Evolutionary conservation across 225 moss, liverwort and hornwort species (phyloP).

Genomic region (Climacium dendroides): DNA sequence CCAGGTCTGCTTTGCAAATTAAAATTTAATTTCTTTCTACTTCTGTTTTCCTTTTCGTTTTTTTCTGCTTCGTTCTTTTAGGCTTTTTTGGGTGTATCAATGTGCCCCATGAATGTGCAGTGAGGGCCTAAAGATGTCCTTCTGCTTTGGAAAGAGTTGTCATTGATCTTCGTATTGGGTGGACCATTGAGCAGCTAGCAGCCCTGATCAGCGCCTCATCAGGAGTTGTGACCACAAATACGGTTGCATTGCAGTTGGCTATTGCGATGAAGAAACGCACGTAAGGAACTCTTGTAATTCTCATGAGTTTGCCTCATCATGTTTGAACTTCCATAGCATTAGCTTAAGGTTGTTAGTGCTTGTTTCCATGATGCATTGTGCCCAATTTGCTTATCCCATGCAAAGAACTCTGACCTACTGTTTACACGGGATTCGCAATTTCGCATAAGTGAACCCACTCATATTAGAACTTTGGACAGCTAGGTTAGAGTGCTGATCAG

Average conservation of each 20-base stretch:
- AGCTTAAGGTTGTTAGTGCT: background rate
- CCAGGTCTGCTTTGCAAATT: conserved; percentile 39
- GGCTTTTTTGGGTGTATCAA: background rate
- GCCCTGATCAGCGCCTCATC: conserved; percentile 61
- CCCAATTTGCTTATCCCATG: background rate
- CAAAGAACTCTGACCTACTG: background rate
- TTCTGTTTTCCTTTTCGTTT: background rate
- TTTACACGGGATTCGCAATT: background rate
- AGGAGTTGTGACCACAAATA: conserved; percentile 91
- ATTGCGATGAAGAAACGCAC: conserved; percentile 63
- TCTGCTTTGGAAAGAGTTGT: background rate
- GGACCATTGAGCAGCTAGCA: conserved; percentile 17
- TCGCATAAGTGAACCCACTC: background rate
- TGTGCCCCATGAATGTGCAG: background rate
- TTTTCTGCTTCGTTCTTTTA: background rate
- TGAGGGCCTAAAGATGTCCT: background rate
- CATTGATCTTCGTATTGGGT: background rate
- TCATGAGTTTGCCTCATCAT: background rate
- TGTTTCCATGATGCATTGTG: background rate
- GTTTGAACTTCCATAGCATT: background rate
- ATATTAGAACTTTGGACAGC: background rate
- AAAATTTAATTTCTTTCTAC: background rate
- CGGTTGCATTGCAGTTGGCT: conserved; percentile 73
- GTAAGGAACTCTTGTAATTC: conserved; percentile 3
- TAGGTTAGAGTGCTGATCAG: background rate